A percentile compares a stretch with the other conserved stretches of the same genome.
These are phyloP conservation scores for Cinnamomum chago DNA, from an alignment of 164 flowering plant species.

Conservation along the genomic window DNA sequence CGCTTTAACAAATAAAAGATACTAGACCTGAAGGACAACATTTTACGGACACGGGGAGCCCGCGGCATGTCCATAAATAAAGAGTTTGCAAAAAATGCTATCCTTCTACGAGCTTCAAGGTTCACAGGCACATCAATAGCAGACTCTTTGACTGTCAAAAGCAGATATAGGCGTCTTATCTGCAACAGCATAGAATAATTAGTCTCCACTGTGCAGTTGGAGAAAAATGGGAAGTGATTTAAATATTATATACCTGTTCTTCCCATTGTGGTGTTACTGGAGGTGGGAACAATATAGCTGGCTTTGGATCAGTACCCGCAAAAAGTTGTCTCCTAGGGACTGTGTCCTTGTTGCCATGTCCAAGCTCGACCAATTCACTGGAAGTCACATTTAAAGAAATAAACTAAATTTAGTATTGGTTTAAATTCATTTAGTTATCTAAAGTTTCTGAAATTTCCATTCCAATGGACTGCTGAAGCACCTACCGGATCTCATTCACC, in stretches of 20 bases:
- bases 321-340: conserved; percentile 78
- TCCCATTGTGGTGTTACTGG: conserved; percentile 87
- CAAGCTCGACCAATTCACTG: conserved; percentile 89
- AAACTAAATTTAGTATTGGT: not conserved
- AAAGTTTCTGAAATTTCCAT: not conserved
- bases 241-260: conserved; percentile 60
- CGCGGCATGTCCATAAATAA: conserved; percentile 97
- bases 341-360: conserved; percentile 75
- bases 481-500: conserved; percentile 91
- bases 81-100: conserved; percentile 83
- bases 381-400: conserved; percentile 8
- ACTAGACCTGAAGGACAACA: conserved; percentile 88
- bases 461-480: conserved; percentile 10
- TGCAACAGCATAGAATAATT: conserved; percentile 8
- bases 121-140: conserved; percentile 80
- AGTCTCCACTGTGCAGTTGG: not conserved
- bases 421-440: not conserved
- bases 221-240: not conserved
- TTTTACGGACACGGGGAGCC: conserved; percentile 86
- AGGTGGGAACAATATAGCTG: conserved; percentile 79
- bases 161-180: conserved; percentile 46
- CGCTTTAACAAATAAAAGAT: no score
- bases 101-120: conserved; percentile 93
- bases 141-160: conserved; percentile 84
- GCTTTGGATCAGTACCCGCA: conserved; percentile 67